These are phyloP conservation scores for Suhomyces atakaporum DNA, from an alignment of 1,139 yeast genomes.

Conservation along the genomic window DNA sequence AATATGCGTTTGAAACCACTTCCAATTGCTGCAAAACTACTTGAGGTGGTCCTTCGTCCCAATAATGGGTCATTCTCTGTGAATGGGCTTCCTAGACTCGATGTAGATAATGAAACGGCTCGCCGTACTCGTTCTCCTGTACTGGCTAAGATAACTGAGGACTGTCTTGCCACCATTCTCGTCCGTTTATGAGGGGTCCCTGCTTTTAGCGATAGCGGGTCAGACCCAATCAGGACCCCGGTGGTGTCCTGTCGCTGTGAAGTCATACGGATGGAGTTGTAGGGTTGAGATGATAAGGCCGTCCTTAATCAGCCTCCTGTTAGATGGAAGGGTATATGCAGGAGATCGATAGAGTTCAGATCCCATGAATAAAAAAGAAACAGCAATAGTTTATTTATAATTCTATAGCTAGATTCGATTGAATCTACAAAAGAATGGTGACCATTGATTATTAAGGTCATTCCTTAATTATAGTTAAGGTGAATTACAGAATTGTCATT, in stretches of 20 bases:
- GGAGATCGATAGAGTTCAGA: no score
- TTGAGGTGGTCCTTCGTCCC: slow-evolving; percentile 1
- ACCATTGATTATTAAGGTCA: no score
- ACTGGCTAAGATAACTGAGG: slow-evolving; percentile 43
- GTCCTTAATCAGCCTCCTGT: not conserved
- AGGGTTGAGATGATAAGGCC: not conserved
- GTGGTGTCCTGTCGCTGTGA: slow-evolving; percentile 1
- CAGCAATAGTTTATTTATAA: no score
- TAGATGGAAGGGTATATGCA: no score
- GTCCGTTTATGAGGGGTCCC: slow-evolving; percentile 2
- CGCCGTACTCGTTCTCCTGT: slow-evolving; percentile 46
- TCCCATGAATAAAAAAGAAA: no score
- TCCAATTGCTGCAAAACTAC: slow-evolving; percentile 6
- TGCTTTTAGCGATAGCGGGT: slow-evolving; percentile 1
- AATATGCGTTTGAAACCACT: slow-evolving; percentile 1
- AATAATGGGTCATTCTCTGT: slow-evolving; percentile 9
- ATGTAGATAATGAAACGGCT: slow-evolving; percentile 24
- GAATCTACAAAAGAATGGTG: no score
- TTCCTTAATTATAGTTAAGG: no score
- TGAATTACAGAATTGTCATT: no score
- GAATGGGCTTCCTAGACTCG: slow-evolving; percentile 19
- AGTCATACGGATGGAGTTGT: not conserved
- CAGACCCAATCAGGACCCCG: not conserved
- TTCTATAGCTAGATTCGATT: no score
- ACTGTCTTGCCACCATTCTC: slow-evolving; percentile 21